These are phyloP conservation scores for Amphichorda felina DNA, from an alignment of 2,329 filamentous ascomycete genomes.

Conservation along the genomic window DNA sequence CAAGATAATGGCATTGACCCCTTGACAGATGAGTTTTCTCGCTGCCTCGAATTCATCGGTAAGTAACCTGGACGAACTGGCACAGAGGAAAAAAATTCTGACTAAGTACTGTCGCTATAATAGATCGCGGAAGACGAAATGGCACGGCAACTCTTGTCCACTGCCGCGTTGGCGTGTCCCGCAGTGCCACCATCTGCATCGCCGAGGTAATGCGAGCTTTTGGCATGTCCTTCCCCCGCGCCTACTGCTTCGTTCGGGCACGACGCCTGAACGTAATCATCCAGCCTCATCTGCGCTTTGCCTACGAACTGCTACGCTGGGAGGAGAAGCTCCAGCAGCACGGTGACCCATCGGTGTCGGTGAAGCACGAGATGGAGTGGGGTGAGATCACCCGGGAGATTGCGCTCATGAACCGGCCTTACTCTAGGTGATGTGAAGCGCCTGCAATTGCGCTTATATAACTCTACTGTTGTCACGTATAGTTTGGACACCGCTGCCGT, in stretches of 20 bases:
- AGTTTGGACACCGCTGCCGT: no score
- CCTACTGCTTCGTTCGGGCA: constrained; percentile 93
- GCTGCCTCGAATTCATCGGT: constrained; percentile 90
- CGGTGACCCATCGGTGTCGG: constrained; percentile 26
- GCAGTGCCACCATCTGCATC: constrained; percentile 95
- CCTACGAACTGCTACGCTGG: constrained; percentile 93
- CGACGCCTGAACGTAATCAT: constrained; percentile 94
- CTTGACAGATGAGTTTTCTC: constrained; percentile 71
- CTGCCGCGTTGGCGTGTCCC: constrained; percentile 89
- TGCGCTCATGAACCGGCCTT: constrained; percentile 90
- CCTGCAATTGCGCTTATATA: no score
- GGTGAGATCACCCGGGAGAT: constrained; percentile 78
- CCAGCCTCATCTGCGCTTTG: constrained; percentile 88
- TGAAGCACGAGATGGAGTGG: constrained; percentile 84
- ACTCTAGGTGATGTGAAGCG: constrained; percentile 54
- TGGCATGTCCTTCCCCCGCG: constrained; percentile 73
- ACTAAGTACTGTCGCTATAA: neutral
- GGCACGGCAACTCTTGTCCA: constrained; percentile 86
- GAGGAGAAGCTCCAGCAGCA: constrained; percentile 61
- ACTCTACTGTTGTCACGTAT: neutral
- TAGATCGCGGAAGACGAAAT: constrained; percentile 67
- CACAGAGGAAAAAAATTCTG: no score
- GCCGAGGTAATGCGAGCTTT: constrained; percentile 90
- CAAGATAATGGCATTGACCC: constrained; percentile 97
- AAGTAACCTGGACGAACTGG: constrained; percentile 21